Conservation (phyloP, 164 flowering plant genomes). For the Nymphaea colorata region DNA sequence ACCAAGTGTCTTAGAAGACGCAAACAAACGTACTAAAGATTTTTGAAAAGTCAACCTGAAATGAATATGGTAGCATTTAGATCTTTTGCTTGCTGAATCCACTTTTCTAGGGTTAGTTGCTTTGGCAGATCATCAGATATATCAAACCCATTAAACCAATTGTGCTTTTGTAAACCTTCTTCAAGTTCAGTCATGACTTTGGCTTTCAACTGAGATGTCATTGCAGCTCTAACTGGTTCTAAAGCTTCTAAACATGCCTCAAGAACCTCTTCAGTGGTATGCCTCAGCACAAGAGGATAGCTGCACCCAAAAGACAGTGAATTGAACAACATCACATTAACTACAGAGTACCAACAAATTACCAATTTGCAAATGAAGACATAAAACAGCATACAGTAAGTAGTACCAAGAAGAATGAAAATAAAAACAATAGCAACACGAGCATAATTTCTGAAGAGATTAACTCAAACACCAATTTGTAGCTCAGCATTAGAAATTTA, state of each 20-base stretch:
- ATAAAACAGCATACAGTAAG: neutral
- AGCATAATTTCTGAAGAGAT: no score
- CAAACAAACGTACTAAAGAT: no score
- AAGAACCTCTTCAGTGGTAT: conserved; percentile 86
- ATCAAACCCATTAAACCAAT: conserved; percentile 73
- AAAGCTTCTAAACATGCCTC: conserved; percentile 70
- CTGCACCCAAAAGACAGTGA: conserved; percentile 19
- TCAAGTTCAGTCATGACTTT: conserved; percentile 56
- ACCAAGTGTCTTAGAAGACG: no score
- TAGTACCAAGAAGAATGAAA: neutral
- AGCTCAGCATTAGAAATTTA: no score
- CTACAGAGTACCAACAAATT: neutral
- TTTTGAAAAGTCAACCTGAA: conserved; percentile 43
- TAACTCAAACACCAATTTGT: no score
- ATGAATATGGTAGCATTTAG: conserved; percentile 73
- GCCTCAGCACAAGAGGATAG: conserved; percentile 77
- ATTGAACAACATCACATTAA: neutral
- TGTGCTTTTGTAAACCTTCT: conserved; percentile 45
- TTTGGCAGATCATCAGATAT: conserved; percentile 51
- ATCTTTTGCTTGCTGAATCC: conserved; percentile 66
- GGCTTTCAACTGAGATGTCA: conserved; percentile 49
- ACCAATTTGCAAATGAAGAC: no score
- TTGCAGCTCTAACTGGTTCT: conserved; percentile 57
- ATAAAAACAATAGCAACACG: no score
- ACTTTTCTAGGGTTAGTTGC: conserved; percentile 39